These are phyloP conservation scores for Bifiguratus adelaidae DNA, from an alignment of 192 early-diverging fungal genomes.

Conservation along the genomic window DNA sequence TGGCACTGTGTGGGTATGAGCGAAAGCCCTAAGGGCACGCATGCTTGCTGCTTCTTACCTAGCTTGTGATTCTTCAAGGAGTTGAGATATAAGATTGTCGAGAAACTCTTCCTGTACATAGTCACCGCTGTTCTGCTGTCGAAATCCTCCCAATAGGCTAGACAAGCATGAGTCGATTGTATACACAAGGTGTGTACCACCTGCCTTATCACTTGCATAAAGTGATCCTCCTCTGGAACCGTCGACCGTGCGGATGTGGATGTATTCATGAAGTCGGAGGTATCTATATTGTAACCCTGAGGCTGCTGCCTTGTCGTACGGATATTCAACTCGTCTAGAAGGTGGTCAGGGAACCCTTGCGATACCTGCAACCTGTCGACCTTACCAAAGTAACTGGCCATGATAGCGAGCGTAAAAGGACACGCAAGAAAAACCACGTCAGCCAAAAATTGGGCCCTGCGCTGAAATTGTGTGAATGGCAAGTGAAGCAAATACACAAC, in stretches of 20 bases:
- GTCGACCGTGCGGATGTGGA: not conserved
- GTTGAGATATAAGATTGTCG: slow-evolving; percentile 23
- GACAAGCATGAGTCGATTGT: not conserved
- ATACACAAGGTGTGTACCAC: not conserved
- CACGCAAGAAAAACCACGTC: no score
- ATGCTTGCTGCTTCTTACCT: not conserved
- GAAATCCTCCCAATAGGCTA: slow-evolving; percentile 12
- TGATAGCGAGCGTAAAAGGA: no score
- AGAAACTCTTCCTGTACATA: slow-evolving; percentile 19
- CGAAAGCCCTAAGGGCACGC: not conserved
- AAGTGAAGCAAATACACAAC: no score
- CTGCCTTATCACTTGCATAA: slow-evolving; percentile 5
- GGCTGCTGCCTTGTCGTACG: not conserved
- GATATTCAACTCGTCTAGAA: slow-evolving; percentile 10
- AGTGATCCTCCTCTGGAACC: not conserved
- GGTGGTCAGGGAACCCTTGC: no score
- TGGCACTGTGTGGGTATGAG: slow-evolving; percentile 7
- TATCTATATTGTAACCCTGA: slow-evolving; percentile 10
- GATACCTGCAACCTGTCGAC: no score
- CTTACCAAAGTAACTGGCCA: no score
- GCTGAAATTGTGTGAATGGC: no score
- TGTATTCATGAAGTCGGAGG: slow-evolving; percentile 17
- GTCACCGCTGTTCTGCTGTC: slow-evolving; percentile 14
- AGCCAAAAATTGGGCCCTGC: no score
- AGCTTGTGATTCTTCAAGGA: slow-evolving; percentile 22